Conservation (phyloP, 2,329 filamentous ascomycete genomes). For the Cercospora zeina region DNA sequence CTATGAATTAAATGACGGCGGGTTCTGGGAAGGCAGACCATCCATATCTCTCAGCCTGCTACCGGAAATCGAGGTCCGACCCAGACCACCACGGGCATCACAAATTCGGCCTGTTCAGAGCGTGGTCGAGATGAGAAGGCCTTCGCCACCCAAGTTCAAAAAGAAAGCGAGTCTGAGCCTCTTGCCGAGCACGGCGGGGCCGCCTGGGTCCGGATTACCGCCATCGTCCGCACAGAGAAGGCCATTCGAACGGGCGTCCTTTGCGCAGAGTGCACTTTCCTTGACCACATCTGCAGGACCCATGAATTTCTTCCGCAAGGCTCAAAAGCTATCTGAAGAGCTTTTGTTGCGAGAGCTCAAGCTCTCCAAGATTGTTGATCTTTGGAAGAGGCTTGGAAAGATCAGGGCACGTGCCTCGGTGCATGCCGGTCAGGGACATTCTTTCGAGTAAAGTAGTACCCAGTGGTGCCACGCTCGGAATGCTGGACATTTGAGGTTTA, state of each 20-base stretch:
- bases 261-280: background rate
- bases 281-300: background rate
- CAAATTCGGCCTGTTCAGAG: slow-evolving; percentile 1
- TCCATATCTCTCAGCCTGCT: slow-evolving; percentile 1
- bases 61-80: background rate
- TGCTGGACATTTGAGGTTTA: background rate
- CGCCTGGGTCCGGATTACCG: background rate
- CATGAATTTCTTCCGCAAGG: background rate
- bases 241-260: background rate
- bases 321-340: background rate
- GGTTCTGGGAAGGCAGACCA: slow-evolving; percentile 1
- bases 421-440: background rate
- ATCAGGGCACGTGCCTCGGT: background rate
- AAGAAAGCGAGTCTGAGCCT: slow-evolving; percentile 4
- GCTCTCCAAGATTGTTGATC: slow-evolving; percentile 1
- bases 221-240: background rate
- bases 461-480: background rate
- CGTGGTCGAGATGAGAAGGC: background rate
- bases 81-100: background rate
- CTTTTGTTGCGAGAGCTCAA: background rate
- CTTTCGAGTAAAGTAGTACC: background rate
- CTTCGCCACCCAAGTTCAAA: background rate
- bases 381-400: slow-evolving; percentile 11
- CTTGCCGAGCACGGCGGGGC: background rate
- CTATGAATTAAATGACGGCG: background rate